Evolutionary conservation across 2,329 filamentous ascomycete genomes (phyloP).

Genomic region (Trichoderma sp.): DNA sequence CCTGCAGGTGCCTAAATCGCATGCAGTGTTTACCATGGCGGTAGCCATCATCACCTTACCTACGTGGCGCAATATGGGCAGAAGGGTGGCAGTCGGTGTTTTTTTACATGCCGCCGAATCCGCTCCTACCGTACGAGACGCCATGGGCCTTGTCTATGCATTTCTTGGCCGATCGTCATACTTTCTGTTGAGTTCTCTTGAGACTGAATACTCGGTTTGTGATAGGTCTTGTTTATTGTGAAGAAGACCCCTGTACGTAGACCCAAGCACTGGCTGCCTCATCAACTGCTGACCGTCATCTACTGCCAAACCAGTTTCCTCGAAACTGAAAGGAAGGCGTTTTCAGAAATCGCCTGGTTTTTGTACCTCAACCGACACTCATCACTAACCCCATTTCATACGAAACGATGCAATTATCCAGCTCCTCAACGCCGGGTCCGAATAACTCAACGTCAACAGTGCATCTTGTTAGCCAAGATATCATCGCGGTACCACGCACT

Average conservation of each 20-base stretch:
- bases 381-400: neutral
- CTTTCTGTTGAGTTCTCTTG: neutral
- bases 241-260: neutral
- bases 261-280: neutral
- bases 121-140: neutral
- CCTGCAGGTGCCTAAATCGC: neutral
- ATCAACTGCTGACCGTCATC: neutral
- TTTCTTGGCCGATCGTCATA: neutral
- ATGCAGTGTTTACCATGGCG: neutral
- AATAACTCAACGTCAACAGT: neutral
- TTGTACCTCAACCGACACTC: neutral
- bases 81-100: neutral
- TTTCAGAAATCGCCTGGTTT: neutral
- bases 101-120: neutral
- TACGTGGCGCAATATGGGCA: neutral
- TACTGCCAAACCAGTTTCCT: neutral
- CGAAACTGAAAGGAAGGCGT: neutral
- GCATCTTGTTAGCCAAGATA: neutral
- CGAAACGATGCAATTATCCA: neutral
- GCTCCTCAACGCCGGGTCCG: neutral
- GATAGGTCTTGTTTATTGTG: neutral
- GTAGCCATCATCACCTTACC: neutral
- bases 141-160: neutral
- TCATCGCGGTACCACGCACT: neutral
- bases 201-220: neutral